phyloP scores from a whole-genome alignment of 768 basidiomycete species.

The Lactarius quietus region DNA sequence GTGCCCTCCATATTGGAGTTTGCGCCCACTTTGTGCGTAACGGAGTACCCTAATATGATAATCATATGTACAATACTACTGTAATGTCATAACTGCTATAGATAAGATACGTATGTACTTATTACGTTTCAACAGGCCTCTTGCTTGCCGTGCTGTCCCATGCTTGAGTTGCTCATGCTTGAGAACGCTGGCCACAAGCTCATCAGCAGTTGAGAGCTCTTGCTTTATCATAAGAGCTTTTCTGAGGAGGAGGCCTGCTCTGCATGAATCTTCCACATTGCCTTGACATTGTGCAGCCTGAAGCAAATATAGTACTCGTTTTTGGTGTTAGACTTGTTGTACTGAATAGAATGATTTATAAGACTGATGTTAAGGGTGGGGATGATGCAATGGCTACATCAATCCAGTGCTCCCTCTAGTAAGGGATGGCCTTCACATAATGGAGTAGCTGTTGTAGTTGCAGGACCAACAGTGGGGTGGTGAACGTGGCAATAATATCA shows the following conservation, averaged over 20 bases:
- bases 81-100: too few relatives aligned
- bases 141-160: constrained; percentile 53
- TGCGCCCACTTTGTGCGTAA: too few relatives aligned
- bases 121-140: too few relatives aligned
- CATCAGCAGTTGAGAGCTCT: constrained; percentile 69
- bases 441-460: constrained; percentile 56
- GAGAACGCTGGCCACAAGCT: constrained; percentile 66
- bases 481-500: constrained; percentile 64
- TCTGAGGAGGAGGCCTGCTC: constrained; percentile 88
- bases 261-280: constrained; percentile 89
- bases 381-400: constrained; percentile 83
- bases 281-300: constrained; percentile 90
- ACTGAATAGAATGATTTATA: constrained; percentile 39
- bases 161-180: constrained; percentile 75
- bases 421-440: constrained; percentile 67
- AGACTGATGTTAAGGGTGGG: constrained; percentile 78
- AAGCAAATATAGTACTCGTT: constrained; percentile 98
- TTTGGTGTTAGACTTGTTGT: constrained; percentile 83
- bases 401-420: constrained; percentile 84
- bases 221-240: constrained; percentile 70
- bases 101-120: too few relatives aligned
- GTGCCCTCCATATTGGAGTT: too few relatives aligned
- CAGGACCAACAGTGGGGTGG: constrained; percentile 67
- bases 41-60: too few relatives aligned
- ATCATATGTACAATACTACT: too few relatives aligned